Base-by-base conservation (phyloP, 257 asterid genomes). In the Cruciata laevipes region DNA sequence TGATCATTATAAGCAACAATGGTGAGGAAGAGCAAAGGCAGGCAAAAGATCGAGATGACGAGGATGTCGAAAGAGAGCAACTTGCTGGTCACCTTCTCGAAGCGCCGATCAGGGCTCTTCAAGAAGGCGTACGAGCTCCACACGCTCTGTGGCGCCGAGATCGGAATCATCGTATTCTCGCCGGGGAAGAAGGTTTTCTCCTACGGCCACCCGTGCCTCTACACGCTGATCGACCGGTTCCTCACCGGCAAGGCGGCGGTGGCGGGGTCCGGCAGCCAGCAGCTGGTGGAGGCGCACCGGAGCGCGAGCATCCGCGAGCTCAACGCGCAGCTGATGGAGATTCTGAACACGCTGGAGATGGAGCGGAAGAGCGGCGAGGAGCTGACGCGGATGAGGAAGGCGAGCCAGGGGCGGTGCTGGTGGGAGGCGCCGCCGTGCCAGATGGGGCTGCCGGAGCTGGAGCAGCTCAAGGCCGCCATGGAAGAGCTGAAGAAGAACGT, bases 41-140 rank as follows among this genome's bases (percentile, higher is more conserved):
- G 86, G 14, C 83, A 79, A 63, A 83, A 75, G 86, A 75, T 79
- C 2, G 77, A 79, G 35, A 79, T 84, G 81, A 69, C 77, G 24
- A 81, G 71, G 68, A 84, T 84, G 76, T 75, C 78, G 14, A 79
- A 84, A 61, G 81, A 77, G 23, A 77, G 84, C 40, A 77, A 81
- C 74, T 70, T 81, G 11, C 81, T 78, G 0, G 84, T 81, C 13
- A 79, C 89, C 10, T 83, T 81, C 73, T 83, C 89, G 0, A 83
- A 83, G 73, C 79, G 84, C 0, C 84, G 81, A 4, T 72, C 86
- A 6, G 86, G 84, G 2, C 78, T 81, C 17, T 83, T 83, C 71
- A 81, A 81, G 52, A 83, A 77, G 56, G 86, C 79, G 0, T 77
- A 80, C 13, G 84, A 79, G 23, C 82, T 81, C 14, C 68, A 82